Percentiles rank a stretch among this genome's conserved stretches.
Conservation (phyloP, 441 rosid genomes). For the Breynia disticha region DNA sequence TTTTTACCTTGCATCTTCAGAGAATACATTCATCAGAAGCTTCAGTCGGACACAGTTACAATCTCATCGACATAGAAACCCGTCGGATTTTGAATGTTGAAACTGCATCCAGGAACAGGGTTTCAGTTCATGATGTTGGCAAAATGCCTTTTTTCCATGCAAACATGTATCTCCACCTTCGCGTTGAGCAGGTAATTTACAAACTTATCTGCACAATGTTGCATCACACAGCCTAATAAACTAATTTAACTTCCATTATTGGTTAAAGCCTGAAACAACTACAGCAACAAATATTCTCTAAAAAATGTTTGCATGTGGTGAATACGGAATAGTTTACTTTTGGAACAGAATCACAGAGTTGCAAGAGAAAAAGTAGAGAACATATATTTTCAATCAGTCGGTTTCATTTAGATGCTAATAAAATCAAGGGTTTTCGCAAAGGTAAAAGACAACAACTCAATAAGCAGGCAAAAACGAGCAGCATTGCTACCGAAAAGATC, state of each 20-base stretch:
- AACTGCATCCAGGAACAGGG: conserved; percentile 38
- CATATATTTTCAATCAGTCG: neutral
- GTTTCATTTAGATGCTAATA: conserved; percentile 12
- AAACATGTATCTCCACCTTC: conserved; percentile 42
- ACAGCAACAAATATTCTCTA: neutral
- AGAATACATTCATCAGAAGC: conserved; percentile 34
- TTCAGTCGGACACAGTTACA: conserved; percentile 47
- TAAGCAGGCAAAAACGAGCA: conserved; percentile 34
- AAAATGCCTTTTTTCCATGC: conserved; percentile 38
- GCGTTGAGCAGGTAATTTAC: conserved; percentile 31
- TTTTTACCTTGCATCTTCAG: conserved; percentile 16
- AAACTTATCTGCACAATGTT: neutral
- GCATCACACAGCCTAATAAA: neutral
- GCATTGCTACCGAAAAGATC: conserved; percentile 30
- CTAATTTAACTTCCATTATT: neutral
- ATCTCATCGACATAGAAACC: conserved; percentile 26
- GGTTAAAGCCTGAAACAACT: neutral
- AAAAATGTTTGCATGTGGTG: neutral
- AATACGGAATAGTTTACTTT: conserved; percentile 4
- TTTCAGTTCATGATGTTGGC: conserved; percentile 36
- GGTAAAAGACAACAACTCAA: conserved; percentile 40
- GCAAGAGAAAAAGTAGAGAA: neutral
- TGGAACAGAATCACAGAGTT: conserved; percentile 4
- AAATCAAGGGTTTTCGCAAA: conserved; percentile 14
- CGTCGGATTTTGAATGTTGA: conserved; percentile 38